Conservation (phyloP, 2,329 filamentous ascomycete genomes). For the Penicillium olsonii region DNA sequence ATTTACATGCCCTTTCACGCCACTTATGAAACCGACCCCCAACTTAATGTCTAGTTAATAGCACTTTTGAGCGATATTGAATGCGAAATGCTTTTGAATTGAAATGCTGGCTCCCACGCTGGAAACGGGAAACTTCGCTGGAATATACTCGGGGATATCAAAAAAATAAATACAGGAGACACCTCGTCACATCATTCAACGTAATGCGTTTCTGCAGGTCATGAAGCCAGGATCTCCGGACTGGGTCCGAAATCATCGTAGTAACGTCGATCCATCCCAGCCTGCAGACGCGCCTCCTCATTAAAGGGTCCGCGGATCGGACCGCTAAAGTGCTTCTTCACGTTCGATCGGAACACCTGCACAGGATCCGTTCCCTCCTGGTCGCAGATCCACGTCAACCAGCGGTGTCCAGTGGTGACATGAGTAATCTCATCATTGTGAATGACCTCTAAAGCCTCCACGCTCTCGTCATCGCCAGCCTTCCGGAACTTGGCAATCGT, state of each 20-base stretch:
- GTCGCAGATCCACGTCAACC: constrained; percentile 51
- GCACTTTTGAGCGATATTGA: constrained; percentile 5
- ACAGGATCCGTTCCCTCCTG: constrained; percentile 50
- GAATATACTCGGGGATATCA: constrained; percentile 9
- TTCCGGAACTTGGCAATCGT: constrained; percentile 51
- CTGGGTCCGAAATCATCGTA: constrained; percentile 35
- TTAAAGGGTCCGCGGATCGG: constrained; percentile 50
- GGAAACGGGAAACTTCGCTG: neutral
- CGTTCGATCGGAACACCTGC: constrained; percentile 48
- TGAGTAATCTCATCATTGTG: constrained; percentile 54
- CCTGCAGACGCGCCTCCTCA: constrained; percentile 45
- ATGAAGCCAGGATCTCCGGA: constrained; percentile 4
- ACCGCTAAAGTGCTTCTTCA: constrained; percentile 46
- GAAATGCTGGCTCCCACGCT: neutral
- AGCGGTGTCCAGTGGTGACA: constrained; percentile 51
- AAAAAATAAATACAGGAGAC: constrained; percentile 1
- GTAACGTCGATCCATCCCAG: constrained; percentile 48
- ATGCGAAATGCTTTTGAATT: constrained; percentile 2
- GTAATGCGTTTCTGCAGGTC: neutral
- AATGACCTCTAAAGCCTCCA: constrained; percentile 45
- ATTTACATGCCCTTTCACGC: neutral
- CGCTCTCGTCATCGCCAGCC: constrained; percentile 45
- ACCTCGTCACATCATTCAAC: constrained; percentile 9
- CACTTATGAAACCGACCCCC: neutral
- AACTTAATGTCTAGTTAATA: constrained; percentile 5